Evolutionary conservation across 2,329 filamentous ascomycete genomes (phyloP).

Genomic region (Pseudogymnoascus verrucosus): DNA sequence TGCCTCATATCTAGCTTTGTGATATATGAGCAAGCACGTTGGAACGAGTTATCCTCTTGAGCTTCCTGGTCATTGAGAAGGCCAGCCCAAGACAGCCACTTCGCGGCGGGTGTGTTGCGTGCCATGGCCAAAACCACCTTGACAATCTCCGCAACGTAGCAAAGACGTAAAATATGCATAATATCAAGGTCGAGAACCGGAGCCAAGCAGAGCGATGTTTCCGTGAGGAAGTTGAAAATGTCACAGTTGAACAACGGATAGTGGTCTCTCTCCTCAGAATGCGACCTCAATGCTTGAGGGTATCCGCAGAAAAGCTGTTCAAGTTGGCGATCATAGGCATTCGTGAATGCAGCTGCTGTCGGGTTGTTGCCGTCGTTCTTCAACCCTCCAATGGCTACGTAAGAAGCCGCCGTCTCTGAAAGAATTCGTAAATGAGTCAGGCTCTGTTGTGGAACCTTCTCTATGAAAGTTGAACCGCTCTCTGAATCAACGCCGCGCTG

Average conservation of each 20-base stretch:
- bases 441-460: conserved; percentile 74
- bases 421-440: conserved; percentile 83
- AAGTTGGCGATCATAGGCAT: conserved; percentile 64
- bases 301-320: conserved; percentile 63
- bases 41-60: conserved; percentile 7
- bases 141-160: conserved; percentile 84
- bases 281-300: conserved; percentile 22
- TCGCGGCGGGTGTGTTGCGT: conserved; percentile 43
- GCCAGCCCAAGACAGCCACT: conserved; percentile 35
- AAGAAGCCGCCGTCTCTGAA: conserved; percentile 80
- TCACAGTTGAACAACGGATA: conserved; percentile 59
- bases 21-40: conserved; percentile 3
- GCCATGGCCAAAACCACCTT: conserved; percentile 62
- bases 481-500: conserved; percentile 76
- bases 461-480: conserved; percentile 65
- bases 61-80: background rate
- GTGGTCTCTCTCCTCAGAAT: conserved; percentile 16
- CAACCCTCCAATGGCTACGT: conserved; percentile 68
- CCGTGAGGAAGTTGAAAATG: conserved; percentile 71
- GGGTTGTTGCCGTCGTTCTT: conserved; percentile 50
- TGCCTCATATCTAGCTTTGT: background rate
- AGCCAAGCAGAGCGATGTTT: conserved; percentile 64
- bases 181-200: conserved; percentile 65
- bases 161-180: conserved; percentile 71
- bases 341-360: conserved; percentile 58